Evolutionary conservation across 257 asterid genomes (phyloP), one percentile per base, ranked within the genome.

Genomic region (Lavandula angustifolia): DNA sequence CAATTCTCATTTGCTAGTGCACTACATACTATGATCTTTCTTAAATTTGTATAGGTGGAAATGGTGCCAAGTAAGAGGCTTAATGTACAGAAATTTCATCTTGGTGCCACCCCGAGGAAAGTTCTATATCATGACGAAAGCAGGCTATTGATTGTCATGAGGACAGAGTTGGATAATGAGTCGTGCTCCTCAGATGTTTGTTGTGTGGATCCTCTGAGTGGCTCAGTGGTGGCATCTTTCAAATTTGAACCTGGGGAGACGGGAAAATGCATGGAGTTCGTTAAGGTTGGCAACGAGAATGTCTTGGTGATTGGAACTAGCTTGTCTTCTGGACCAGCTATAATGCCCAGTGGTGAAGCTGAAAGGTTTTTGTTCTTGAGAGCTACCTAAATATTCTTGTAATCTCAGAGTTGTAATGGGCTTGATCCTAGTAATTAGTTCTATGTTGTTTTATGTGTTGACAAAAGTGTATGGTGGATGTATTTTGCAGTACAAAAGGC

Each of bases 291-390:
- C 47, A 78, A 75, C 56, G 94, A 87, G 73, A 84, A 76, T 32
- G 95, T 92, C 55, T 74, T 92, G 87, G 92, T 92, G 71, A 82
- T 92, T 72, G 99, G 99, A 64, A 92, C 99, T 52, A 83, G 97
- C 78, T 81, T 76, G 51, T 89, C 96, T 71, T 72, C 90, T 67
- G 96, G 99, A 68, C 92, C 96, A 52, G 94, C 87, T 77, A 84
- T 92, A 72, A 89, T 89, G 97, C 88, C 97, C 13, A 87, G 86
- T 74, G 99, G 99, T 67, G 99, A 92, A 87, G 97, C 99, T 74
- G 99, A 89, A 80, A 87, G 96, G 98, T 92, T 48, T 18, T 37
- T 66, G 41, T 41, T 75, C 60, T 54, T 51, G 10, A 48, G 40
- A 41, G 43, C 32, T 50, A 17, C 59, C 34, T 41, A 10, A 4